These are phyloP conservation scores for Trametes versicolor DNA, from an alignment of 1,284 basidiomycete species.

Conservation along the genomic window DNA sequence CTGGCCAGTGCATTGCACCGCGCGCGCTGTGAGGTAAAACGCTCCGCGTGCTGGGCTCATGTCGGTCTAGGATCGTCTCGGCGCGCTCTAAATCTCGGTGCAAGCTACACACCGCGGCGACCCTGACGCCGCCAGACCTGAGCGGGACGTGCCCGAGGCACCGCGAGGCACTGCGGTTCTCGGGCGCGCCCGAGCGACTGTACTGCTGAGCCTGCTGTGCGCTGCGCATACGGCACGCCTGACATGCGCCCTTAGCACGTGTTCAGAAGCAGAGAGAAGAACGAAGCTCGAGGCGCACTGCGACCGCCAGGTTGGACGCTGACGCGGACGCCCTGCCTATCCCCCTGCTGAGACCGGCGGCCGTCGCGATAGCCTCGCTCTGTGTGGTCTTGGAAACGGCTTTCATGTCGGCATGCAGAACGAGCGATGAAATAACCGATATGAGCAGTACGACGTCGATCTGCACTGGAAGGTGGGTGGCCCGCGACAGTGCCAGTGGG, in stretches of 20 bases:
- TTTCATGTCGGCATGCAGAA: constrained; percentile 25
- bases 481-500: not conserved
- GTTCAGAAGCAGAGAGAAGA: not conserved
- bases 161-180: constrained; percentile 9
- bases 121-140: constrained; percentile 15
- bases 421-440: constrained; percentile 23
- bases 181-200: constrained; percentile 9
- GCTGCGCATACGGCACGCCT: constrained; percentile 10
- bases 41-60: constrained; percentile 18
- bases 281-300: not conserved
- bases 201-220: not conserved
- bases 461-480: constrained; percentile 10
- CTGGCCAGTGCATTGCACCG: constrained; percentile 3
- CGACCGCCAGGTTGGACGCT: too few relatives aligned
- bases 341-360: constrained; percentile 1
- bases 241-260: constrained; percentile 9
- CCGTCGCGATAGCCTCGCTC: constrained; percentile 16
- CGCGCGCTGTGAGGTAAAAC: constrained; percentile 20
- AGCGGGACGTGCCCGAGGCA: constrained; percentile 13
- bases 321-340: not conserved
- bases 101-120: constrained; percentile 11
- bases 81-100: constrained; percentile 15
- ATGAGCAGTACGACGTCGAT: constrained; percentile 22
- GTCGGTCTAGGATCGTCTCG: constrained; percentile 21
- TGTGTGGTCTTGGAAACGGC: constrained; percentile 30